phyloP scores from a whole-genome alignment of 2,329 filamentous ascomycete species.

The Ophiostoma pallidulum region DNA sequence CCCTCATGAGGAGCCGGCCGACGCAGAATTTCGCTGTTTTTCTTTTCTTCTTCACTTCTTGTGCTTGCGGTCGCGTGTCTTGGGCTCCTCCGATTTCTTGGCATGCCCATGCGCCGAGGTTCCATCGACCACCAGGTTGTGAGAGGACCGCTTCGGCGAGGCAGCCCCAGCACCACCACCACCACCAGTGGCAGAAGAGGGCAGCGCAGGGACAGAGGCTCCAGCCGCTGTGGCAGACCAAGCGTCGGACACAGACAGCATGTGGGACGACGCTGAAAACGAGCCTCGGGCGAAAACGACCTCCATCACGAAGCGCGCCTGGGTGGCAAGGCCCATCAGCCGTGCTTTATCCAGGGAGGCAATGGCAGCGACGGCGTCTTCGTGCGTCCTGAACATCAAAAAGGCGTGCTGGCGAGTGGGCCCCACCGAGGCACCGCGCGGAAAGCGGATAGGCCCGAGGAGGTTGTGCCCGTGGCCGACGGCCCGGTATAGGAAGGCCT shows the following conservation, averaged over 20 bases:
- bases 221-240: no score
- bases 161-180: no score
- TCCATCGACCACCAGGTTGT: constrained; percentile 15
- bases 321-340: constrained; percentile 1
- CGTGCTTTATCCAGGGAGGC: not conserved
- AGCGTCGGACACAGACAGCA: no score
- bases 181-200: no score
- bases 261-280: no score
- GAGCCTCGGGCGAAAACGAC: no score
- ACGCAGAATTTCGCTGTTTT: no score
- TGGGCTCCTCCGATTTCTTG: not conserved
- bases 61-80: not conserved
- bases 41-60: not conserved
- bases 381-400: constrained; percentile 7
- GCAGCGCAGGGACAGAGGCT: no score
- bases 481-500: not conserved
- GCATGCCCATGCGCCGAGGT: constrained; percentile 1
- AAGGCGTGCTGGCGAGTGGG: constrained; percentile 8
- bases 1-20: no score
- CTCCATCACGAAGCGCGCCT: constrained; percentile 12
- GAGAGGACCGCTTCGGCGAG: no score
- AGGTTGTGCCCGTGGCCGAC: constrained; percentile 10
- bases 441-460: constrained; percentile 10
- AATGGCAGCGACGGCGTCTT: constrained; percentile 4
- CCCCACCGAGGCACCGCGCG: not conserved